Evolutionary conservation across 306 rosid genomes (phyloP).

Genomic region (Glycine latifolia): DNA sequence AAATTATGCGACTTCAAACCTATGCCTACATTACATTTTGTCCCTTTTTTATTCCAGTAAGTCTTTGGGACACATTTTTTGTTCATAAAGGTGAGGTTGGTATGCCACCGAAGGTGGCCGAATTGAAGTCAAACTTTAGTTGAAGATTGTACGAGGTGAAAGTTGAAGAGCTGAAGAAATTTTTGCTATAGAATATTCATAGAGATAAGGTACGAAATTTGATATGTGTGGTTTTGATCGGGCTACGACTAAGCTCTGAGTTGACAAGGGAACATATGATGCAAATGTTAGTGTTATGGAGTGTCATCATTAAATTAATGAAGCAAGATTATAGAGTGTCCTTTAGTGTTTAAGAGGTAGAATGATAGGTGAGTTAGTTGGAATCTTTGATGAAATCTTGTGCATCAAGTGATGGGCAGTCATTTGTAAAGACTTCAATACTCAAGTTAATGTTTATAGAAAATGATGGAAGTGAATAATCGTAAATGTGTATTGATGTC

Average conservation of each 20-base stretch:
- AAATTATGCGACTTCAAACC: background rate
- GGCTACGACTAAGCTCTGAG: background rate
- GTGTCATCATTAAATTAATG: conserved; percentile 5
- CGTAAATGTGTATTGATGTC: too few species aligned
- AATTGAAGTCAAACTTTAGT: background rate
- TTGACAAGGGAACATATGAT: conserved; percentile 26
- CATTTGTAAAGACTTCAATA: background rate
- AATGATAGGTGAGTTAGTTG: background rate
- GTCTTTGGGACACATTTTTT: too few species aligned
- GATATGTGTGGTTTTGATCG: background rate
- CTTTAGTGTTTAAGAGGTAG: too few species aligned
- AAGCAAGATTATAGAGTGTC: background rate
- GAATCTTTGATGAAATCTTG: too few species aligned
- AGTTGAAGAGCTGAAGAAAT: background rate
- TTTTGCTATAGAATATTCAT: conserved; percentile 3
- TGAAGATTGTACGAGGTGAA: background rate
- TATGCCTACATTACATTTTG: background rate
- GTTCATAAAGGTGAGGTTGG: background rate
- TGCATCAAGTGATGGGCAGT: too few species aligned
- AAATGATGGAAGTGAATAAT: too few species aligned
- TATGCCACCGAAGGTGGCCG: background rate
- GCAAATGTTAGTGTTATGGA: background rate
- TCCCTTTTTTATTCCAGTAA: background rate
- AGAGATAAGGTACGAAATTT: background rate
- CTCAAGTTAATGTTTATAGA: background rate